Base-by-base conservation (phyloP, 495 filamentous ascomycete genomes). In the Friedmanniomyces endolithicus region DNA sequence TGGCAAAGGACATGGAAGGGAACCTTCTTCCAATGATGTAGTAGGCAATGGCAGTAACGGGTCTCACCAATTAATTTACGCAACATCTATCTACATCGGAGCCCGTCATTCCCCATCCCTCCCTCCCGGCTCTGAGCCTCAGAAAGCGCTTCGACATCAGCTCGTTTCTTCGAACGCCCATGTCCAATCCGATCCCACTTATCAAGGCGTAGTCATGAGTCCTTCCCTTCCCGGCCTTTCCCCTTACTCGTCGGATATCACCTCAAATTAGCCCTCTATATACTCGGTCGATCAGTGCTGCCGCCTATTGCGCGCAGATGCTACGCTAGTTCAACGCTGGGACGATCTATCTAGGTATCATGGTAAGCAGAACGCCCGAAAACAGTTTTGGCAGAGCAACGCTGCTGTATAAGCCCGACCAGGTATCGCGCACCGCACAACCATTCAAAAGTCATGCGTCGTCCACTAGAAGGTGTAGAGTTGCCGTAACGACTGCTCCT, bases 221-320 rank as follows among this genome's bases (percentile, higher is more conserved):
- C 37, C 37, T 41, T 19, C 17, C 17, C 17, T 16, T 6, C 14
- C 37, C 37, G 6, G 6, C 17, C 14, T 19, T 19, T 16, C 16
- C 37, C 37, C 37, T 41, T 14, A 14, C 37, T 41, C 37, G 12
- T 41, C 14, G 3, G 37, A 14, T 41, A 41, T 41, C 12, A n/a
- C 37, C 6, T 41, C 37, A 41, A 14, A 41, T 14, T 31, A 31
- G 37, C 2, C 37, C 37, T 41, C 37, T 41, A 41, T n/a, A 41
- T 41, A 19, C 37, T 41, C 37, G 12, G 37, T 41, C 14, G 37
- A 48, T 50, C 20, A 47, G n/a, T 56, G 53, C 57, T 57, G 58
- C 58, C 54, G 58, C 58, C 58, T 61, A 57, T 8, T 57, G 54
- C 58, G 49, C 29, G 34, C 58, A 57, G 58, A 61, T 61, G 58